Base-by-base conservation (phyloP, 257 asterid genomes). In the Solanum ahanhuiri region DNA sequence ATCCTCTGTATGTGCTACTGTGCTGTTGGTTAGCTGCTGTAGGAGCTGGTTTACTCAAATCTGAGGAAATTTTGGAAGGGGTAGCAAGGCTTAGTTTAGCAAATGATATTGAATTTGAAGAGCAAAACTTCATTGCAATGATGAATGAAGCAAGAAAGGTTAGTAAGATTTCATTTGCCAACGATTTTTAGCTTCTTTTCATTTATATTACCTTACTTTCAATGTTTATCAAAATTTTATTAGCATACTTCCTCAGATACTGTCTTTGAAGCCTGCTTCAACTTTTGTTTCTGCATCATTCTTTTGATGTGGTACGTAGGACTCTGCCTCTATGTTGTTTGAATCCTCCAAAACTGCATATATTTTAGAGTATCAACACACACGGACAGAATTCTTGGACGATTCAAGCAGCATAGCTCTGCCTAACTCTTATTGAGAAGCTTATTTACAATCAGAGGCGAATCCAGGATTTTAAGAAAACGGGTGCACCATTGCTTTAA, bases 41-140 rank as follows among this genome's bases (percentile, higher is more conserved):
- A n/a, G n/a, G n/a, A n/a, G n/a, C n/a, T n/a, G n/a, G n/a, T 28
- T 90, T 95, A 88, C 96, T 97, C 28, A 97, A 97, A 88, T 90
- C 98, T 6, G 99, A 97, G 92, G 99, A 95, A 89, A 97, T 97
- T 37, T 87, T 97, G 92, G 98, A 95, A 83, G 98, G 99, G 33
- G 96, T 94, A 1, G 94, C 98, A 2, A 90, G 99, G 93, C 99
- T 97, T 88, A 89, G 99, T 33, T 84, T 97, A 76, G 95, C 99
- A 3, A 87, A 94, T 63, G 99, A 97, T 81, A 94, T 97, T 35
- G 99, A 97, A 85, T 94, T 97, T 60, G 99, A 97, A 87, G 99
- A 97, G 89, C 93, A 97, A 88, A 94, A 82, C 84, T 97, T 95
- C 89, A 85, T 97, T 34, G 97, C 95, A 2, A 90, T 91, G 95